phyloP scores from a whole-genome alignment of 148 eudicot genomes.

The Fagopyrum tataricum region DNA sequence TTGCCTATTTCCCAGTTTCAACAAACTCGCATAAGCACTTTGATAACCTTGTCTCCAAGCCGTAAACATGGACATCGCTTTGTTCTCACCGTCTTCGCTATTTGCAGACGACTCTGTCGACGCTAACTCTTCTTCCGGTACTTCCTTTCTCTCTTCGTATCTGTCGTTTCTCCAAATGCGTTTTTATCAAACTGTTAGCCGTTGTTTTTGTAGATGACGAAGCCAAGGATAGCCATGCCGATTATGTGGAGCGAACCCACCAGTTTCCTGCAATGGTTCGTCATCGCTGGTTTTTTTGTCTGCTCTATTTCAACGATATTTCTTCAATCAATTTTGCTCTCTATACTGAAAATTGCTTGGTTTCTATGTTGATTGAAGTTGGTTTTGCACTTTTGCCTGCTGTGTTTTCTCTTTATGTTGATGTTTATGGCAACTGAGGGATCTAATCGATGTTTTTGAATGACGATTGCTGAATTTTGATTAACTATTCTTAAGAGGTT shows the following conservation, averaged over 20 bases:
- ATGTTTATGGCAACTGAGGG: neutral
- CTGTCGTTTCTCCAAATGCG: neutral
- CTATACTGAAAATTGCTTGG: neutral
- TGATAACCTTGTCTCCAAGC: too few species aligned
- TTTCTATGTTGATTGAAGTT: too few species aligned
- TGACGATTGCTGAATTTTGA: neutral
- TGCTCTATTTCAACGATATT: neutral
- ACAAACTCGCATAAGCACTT: too few species aligned
- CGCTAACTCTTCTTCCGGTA: conserved; percentile 56
- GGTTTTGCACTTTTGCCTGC: too few species aligned
- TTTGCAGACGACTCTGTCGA: conserved; percentile 48
- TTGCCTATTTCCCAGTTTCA: too few species aligned
- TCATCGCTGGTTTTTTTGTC: neutral
- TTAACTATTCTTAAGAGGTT: too few species aligned
- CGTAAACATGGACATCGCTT: conserved; percentile 65
- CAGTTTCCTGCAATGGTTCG: conserved; percentile 79
- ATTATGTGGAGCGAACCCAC: conserved; percentile 62
- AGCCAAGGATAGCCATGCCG: conserved; percentile 16
- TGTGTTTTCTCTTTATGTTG: neutral
- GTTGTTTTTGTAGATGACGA: conserved; percentile 45
- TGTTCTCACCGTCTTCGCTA: conserved; percentile 90
- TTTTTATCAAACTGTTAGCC: neutral
- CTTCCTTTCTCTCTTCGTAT: neutral
- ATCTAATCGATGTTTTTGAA: neutral
- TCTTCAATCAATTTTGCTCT: neutral